These are phyloP conservation scores for Pelomyxa schiedti DNA, from an alignment of 78 protist species.

Conservation along the genomic window DNA sequence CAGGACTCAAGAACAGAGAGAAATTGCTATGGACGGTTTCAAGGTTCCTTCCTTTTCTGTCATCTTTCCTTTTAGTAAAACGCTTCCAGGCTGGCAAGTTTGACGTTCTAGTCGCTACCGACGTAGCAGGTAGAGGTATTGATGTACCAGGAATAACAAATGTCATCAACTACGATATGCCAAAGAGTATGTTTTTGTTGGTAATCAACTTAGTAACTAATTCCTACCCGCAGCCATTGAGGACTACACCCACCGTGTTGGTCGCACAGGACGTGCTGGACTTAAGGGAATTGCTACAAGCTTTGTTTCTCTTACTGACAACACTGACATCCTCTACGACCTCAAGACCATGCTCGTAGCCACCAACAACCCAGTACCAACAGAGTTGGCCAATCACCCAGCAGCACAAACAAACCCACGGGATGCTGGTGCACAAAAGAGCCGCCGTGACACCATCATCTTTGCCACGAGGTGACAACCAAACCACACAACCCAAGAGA, in stretches of 20 bases:
- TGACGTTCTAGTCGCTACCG: constrained; percentile 66
- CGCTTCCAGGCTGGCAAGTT: constrained; percentile 2
- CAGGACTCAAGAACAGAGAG: constrained; percentile 60
- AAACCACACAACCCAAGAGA: too few relatives aligned
- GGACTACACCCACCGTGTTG: constrained; percentile 81
- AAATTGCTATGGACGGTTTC: constrained; percentile 44
- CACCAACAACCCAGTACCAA: constrained; percentile 26
- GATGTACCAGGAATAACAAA: constrained; percentile 74
- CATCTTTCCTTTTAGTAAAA: too few relatives aligned
- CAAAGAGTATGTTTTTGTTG: too few relatives aligned
- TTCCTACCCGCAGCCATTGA: background rate
- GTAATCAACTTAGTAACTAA: constrained; percentile 7
- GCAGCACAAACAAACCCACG: too few relatives aligned
- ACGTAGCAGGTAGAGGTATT: constrained; percentile 72
- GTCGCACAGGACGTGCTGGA: constrained; percentile 97
- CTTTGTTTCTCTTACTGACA: constrained; percentile 59
- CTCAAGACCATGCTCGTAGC: constrained; percentile 43
- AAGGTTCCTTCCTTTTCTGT: too few relatives aligned
- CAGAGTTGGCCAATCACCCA: constrained; percentile 11
- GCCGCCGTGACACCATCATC: too few relatives aligned
- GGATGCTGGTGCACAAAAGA: too few relatives aligned
- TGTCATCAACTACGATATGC: constrained; percentile 90
- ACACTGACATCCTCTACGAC: constrained; percentile 54
- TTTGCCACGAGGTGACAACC: too few relatives aligned
- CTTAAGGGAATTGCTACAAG: constrained; percentile 70